These are phyloP conservation scores for Chalaropsis thielavioides DNA, from an alignment of 2,329 filamentous ascomycete genomes.

Conservation along the genomic window DNA sequence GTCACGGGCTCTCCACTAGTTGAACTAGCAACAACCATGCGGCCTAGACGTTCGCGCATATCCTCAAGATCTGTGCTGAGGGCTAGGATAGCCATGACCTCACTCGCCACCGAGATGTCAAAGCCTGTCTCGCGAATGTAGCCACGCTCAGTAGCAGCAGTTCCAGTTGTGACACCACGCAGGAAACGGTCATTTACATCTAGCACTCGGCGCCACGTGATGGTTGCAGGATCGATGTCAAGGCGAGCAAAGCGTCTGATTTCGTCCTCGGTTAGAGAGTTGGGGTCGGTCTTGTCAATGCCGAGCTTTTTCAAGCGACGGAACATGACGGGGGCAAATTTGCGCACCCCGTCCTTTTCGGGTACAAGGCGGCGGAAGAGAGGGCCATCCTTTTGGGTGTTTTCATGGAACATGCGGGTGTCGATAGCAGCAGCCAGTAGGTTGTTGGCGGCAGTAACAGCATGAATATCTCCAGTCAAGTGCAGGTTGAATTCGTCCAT, in stretches of 20 bases:
- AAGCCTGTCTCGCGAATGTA: slow-evolving; percentile 81
- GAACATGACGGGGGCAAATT: slow-evolving; percentile 83
- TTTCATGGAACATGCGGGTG: slow-evolving; percentile 96
- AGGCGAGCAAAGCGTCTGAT: slow-evolving; percentile 77
- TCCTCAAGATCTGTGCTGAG: slow-evolving; percentile 77
- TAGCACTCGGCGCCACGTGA: slow-evolving; percentile 90
- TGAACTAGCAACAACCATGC: slow-evolving; percentile 90
- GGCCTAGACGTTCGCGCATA: slow-evolving; percentile 82
- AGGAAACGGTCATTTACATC: slow-evolving; percentile 96
- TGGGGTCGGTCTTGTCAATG: slow-evolving; percentile 85
- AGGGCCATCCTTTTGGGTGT: slow-evolving; percentile 78
- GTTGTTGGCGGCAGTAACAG: slow-evolving; percentile 94
- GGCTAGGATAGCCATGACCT: slow-evolving; percentile 96
- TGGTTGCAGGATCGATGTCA: slow-evolving; percentile 91
- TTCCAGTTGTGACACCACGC: slow-evolving; percentile 75
- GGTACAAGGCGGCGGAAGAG: slow-evolving; percentile 82
- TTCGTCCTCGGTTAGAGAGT: slow-evolving; percentile 82
- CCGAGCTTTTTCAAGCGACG: slow-evolving; percentile 87
- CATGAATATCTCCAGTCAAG: slow-evolving; percentile 93
- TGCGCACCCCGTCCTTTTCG: slow-evolving; percentile 72
- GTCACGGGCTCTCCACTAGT: slow-evolving; percentile 78
- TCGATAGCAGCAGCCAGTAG: slow-evolving; percentile 91
- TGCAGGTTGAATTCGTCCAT: slow-evolving; percentile 99
- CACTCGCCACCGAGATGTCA: slow-evolving; percentile 93
- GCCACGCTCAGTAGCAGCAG: slow-evolving; percentile 80